Evolutionary conservation across 139 green algal genomes (phyloP).

Genomic region (Tetratostichococcus sp.): DNA sequence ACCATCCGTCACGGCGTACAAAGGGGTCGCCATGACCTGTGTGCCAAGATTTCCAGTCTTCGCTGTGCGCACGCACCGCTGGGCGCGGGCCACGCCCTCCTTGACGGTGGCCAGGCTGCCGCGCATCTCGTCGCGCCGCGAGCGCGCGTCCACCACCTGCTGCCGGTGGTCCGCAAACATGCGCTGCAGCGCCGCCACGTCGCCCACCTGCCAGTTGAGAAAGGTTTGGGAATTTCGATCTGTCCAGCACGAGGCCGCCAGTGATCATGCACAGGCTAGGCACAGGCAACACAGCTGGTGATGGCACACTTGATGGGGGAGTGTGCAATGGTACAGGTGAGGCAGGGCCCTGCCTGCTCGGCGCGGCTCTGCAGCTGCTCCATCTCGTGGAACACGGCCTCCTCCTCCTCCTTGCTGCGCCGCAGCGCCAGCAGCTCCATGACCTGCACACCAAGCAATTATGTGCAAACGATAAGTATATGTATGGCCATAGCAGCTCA

Average conservation of each 20-base stretch:
- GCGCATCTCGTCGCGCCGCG: slow-evolving; percentile 20
- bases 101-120: slow-evolving; percentile 30
- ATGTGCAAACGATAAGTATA: too few relatives aligned
- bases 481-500: too few relatives aligned
- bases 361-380: background rate
- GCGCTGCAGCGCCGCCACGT: background rate
- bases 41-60: too few relatives aligned
- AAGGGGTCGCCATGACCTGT: too few relatives aligned
- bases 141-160: slow-evolving; percentile 10
- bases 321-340: too few relatives aligned
- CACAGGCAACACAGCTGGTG: too few relatives aligned
- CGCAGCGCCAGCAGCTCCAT: slow-evolving; percentile 39
- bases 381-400: slow-evolving; percentile 28
- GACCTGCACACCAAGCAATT: slow-evolving; percentile 22
- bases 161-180: background rate
- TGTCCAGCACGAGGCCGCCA: too few relatives aligned
- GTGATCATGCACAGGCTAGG: too few relatives aligned
- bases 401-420: slow-evolving; percentile 20
- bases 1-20: too few relatives aligned
- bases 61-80: background rate
- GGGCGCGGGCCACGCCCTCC: slow-evolving; percentile 23
- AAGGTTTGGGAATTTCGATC: too few relatives aligned
- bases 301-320: too few relatives aligned
- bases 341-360: background rate
- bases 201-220: slow-evolving; percentile 1